These are phyloP conservation scores for Exidia glandulosa DNA, from an alignment of 768 basidiomycete genomes.

Conservation along the genomic window DNA sequence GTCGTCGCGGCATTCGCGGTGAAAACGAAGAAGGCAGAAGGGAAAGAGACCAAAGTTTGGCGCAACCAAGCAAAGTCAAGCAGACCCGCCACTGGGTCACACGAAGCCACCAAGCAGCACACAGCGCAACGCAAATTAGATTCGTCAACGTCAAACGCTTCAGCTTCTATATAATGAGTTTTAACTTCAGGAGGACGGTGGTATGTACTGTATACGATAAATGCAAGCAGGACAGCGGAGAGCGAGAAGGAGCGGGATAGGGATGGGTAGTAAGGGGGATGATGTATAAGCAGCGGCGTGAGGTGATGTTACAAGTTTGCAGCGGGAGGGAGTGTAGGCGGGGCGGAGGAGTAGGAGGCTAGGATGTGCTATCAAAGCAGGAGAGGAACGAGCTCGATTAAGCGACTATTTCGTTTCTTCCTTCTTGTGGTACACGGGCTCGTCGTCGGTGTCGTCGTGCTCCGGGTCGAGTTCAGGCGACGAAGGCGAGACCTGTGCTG, in stretches of 20 bases:
- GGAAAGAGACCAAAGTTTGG: no score
- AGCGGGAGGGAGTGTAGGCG: background rate
- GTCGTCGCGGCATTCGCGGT: background rate
- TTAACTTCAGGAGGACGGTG: no score
- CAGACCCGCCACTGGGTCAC: no score
- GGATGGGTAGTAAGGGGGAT: background rate
- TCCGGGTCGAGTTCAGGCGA: background rate
- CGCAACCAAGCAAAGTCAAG: no score
- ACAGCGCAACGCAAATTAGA: no score
- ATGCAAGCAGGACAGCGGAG: background rate
- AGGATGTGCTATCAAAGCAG: no score
- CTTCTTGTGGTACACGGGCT: background rate
- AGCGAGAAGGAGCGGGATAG: no score
- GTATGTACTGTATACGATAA: background rate
- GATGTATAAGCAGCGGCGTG: background rate
- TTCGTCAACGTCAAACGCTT: no score
- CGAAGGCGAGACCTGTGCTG: background rate
- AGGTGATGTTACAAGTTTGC: background rate
- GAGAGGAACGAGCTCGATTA: no score
- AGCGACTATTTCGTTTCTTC: background rate
- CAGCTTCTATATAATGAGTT: no score
- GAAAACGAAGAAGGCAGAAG: no score
- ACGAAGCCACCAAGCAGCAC: no score
- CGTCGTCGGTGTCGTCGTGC: background rate
- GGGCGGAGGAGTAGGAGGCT: background rate